phyloP scores from a whole-genome alignment of 2,329 filamentous ascomycete species.

The Seiridium cupressi region DNA sequence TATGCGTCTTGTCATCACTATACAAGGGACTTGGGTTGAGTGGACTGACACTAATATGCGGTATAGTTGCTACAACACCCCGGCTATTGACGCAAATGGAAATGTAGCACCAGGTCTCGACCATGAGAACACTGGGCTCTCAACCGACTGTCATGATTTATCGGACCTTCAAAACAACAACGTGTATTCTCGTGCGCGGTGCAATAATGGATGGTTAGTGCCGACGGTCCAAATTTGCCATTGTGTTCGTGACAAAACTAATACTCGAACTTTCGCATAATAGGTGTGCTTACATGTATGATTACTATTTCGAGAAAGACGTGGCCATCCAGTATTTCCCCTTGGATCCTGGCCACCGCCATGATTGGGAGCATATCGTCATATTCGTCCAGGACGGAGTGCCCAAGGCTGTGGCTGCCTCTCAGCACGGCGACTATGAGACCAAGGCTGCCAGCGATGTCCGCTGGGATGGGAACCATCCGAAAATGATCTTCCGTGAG shows the following conservation, averaged over 20 bases:
- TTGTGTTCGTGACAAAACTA: neutral
- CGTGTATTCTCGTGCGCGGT: constrained; percentile 39
- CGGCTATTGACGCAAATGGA: constrained; percentile 33
- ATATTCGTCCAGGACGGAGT: constrained; percentile 24
- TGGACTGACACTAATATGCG: neutral
- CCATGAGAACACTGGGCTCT: neutral
- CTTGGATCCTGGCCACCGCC: constrained; percentile 31
- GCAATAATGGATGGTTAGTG: constrained; percentile 26
- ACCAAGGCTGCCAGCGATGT: constrained; percentile 21
- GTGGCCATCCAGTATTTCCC: constrained; percentile 23
- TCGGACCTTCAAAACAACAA: constrained; percentile 36
- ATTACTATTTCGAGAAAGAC: constrained; percentile 47
- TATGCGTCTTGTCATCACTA: neutral
- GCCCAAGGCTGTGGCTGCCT: constrained; percentile 18
- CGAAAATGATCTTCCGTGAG: constrained; percentile 28
- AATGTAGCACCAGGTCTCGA: constrained; percentile 26
- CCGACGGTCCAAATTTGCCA: neutral
- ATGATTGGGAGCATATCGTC: constrained; percentile 34
- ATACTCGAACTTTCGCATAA: constrained; percentile 23
- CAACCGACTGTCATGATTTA: constrained; percentile 28
- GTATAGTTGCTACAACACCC: constrained; percentile 35
- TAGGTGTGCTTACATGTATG: constrained; percentile 43
- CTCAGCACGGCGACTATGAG: constrained; percentile 26
- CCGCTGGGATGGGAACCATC: constrained; percentile 26
- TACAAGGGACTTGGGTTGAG: no score